These are phyloP conservation scores for Magnolia kwangsiensis DNA, from an alignment of 164 flowering plant species.

Conservation along the genomic window DNA sequence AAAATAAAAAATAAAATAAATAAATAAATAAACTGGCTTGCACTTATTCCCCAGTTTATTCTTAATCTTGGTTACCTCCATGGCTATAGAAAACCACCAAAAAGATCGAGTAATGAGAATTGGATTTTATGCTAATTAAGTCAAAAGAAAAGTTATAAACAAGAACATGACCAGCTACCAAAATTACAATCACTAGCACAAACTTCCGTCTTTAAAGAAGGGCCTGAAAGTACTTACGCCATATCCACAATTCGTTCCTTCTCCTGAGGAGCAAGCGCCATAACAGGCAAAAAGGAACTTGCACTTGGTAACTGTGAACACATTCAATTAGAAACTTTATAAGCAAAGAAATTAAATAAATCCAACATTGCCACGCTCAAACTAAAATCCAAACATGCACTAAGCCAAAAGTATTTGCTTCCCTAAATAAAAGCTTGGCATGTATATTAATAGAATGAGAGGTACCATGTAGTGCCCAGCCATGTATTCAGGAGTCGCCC, in stretches of 20 bases:
- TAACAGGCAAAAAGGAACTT: conserved; percentile 95
- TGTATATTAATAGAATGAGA: background rate
- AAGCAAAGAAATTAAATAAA: background rate
- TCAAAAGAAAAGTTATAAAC: background rate
- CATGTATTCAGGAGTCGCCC: conserved; percentile 99
- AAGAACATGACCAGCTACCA: background rate
- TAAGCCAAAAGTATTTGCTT: background rate
- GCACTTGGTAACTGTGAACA: conserved; percentile 85
- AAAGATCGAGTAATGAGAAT: background rate
- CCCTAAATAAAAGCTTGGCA: background rate
- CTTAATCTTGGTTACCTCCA: background rate
- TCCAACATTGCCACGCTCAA: background rate
- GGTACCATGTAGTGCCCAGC: conserved; percentile 94
- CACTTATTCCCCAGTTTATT: no score
- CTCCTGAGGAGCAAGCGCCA: conserved; percentile 99
- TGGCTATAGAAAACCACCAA: background rate
- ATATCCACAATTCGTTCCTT: conserved; percentile 83
- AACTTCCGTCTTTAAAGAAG: background rate
- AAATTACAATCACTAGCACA: background rate
- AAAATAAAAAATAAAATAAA: no score
- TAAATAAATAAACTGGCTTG: no score
- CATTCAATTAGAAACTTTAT: background rate
- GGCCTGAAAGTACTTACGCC: conserved; percentile 64
- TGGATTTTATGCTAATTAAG: background rate
- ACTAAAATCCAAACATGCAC: background rate